Conservation (phyloP, 768 basidiomycete genomes). For the Rickenella mellea region DNA sequence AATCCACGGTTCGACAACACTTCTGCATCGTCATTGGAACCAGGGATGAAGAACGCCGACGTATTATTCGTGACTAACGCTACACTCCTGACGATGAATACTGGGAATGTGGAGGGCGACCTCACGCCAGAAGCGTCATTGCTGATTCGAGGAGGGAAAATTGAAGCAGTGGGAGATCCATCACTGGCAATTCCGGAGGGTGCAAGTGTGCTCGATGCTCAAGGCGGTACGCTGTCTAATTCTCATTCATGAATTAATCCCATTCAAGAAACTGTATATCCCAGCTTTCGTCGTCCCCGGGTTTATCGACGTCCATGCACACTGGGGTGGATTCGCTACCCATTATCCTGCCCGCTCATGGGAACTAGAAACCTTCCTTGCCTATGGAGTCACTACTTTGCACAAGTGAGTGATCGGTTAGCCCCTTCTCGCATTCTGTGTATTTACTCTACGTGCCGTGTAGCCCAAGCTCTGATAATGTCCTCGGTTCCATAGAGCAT, state of each 20-base stretch:
- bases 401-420: conserved; percentile 46
- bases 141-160: conserved; percentile 46
- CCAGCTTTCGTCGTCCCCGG: conserved; percentile 60
- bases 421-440: background rate
- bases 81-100: conserved; percentile 61
- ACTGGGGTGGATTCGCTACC: conserved; percentile 49
- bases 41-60: conserved; percentile 23
- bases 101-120: conserved; percentile 38
- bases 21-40: too few relatives aligned
- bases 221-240: conserved; percentile 39
- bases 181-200: conserved; percentile 25
- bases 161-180: conserved; percentile 35
- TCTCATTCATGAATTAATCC: too few relatives aligned
- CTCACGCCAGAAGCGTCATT: conserved; percentile 44
- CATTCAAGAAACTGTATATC: background rate
- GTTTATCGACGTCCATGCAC: conserved; percentile 71
- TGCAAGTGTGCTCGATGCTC: conserved; percentile 42
- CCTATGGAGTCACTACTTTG: conserved; percentile 67
- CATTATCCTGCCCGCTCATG: conserved; percentile 57
- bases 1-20: too few relatives aligned
- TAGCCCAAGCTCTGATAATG: conserved; percentile 59
- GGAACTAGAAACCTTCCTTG: conserved; percentile 68
- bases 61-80: conserved; percentile 57
- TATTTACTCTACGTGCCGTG: background rate
- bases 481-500: conserved; percentile 55